phyloP scores from a whole-genome alignment of 2,329 filamentous ascomycete species.

The Huntiella omanensis region DNA sequence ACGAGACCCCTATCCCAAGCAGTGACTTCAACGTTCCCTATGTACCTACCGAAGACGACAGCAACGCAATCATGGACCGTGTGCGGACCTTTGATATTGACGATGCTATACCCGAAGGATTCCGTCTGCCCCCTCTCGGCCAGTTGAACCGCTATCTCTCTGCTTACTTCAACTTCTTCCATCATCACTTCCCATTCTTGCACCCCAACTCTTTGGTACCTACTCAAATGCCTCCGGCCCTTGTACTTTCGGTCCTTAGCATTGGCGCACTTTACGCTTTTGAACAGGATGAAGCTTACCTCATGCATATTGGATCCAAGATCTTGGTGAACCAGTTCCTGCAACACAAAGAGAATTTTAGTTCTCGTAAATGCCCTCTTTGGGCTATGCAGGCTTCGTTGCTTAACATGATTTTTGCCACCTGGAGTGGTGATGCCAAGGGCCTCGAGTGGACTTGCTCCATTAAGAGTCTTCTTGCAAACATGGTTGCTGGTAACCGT shows the following conservation, averaged over 20 bases:
- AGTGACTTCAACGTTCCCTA: slow-evolving; percentile 50
- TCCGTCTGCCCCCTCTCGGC: slow-evolving; percentile 63
- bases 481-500: slow-evolving; percentile 95
- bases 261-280: slow-evolving; percentile 95
- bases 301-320: slow-evolving; percentile 94
- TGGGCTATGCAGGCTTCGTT: slow-evolving; percentile 98
- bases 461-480: slow-evolving; percentile 92
- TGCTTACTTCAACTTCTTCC: slow-evolving; percentile 93
- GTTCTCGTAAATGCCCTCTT: slow-evolving; percentile 86
- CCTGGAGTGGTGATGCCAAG: slow-evolving; percentile 96
- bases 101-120: slow-evolving; percentile 67
- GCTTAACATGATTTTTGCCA: slow-evolving; percentile 96
- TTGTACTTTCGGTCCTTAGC: slow-evolving; percentile 77
- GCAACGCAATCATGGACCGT: slow-evolving; percentile 68
- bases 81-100: slow-evolving; percentile 67
- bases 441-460: slow-evolving; percentile 97
- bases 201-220: slow-evolving; percentile 83
- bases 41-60: slow-evolving; percentile 66
- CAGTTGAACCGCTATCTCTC: slow-evolving; percentile 82
- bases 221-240: slow-evolving; percentile 57
- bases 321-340: slow-evolving; percentile 92
- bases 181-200: slow-evolving; percentile 89
- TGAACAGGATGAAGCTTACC: slow-evolving; percentile 90
- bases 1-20: neutral
- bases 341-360: slow-evolving; percentile 97